phyloP scores from a whole-genome alignment of 2,329 filamentous ascomycete genomes.

The Pseudopyricularia javanii region DNA sequence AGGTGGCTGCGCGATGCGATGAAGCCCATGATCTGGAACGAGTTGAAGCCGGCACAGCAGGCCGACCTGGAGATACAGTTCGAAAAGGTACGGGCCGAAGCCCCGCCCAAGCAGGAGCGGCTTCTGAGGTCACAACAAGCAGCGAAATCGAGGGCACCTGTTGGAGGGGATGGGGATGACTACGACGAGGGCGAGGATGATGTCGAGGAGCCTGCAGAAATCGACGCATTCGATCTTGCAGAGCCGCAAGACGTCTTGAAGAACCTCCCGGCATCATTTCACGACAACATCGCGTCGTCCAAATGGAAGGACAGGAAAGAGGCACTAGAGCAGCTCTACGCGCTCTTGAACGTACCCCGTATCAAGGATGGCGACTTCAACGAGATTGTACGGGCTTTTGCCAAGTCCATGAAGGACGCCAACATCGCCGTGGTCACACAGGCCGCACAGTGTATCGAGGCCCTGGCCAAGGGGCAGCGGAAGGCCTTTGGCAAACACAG shows the following conservation, averaged over 20 bases:
- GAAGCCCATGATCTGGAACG: constrained; percentile 95
- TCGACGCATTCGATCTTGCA: constrained; percentile 71
- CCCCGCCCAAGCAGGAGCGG: constrained; percentile 78
- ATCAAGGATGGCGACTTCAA: constrained; percentile 87
- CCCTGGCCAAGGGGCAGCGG: constrained; percentile 74
- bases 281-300: constrained; percentile 72
- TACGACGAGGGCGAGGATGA: constrained; percentile 43
- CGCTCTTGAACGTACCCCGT: constrained; percentile 67
- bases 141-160: constrained; percentile 59
- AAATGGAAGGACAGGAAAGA: constrained; percentile 99
- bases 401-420: constrained; percentile 98
- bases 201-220: constrained; percentile 53
- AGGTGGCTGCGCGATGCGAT: constrained; percentile 95
- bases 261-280: constrained; percentile 71
- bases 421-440: constrained; percentile 91
- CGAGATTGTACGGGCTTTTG: constrained; percentile 71
- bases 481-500: constrained; percentile 72
- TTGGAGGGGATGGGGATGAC: constrained; percentile 42
- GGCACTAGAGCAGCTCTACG: constrained; percentile 70
- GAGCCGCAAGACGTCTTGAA: constrained; percentile 79
- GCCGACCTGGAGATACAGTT: constrained; percentile 88
- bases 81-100: constrained; percentile 81
- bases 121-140: constrained; percentile 82
- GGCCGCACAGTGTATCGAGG: constrained; percentile 85
- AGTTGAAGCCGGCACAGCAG: constrained; percentile 91